Evolutionary conservation across 1,284 basidiomycete species (phyloP).

Genomic region (Cutaneotrichosporon spelunceum): DNA sequence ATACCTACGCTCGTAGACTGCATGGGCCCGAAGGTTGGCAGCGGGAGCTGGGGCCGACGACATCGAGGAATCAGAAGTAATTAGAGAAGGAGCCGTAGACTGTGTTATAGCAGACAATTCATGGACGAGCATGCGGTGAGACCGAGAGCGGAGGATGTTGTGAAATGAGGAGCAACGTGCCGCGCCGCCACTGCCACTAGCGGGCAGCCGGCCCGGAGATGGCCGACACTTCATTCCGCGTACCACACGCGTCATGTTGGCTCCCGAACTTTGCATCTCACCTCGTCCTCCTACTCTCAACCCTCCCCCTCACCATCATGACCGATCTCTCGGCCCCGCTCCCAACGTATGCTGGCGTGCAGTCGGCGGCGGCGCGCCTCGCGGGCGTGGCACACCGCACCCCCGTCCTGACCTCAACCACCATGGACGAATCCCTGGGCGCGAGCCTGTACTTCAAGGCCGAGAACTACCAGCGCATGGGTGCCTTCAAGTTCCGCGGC

Average conservation of each 20-base stretch:
- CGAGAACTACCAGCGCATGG: constrained; percentile 96
- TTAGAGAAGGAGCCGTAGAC: neutral
- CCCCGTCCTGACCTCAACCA: constrained; percentile 11
- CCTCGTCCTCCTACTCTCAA: neutral
- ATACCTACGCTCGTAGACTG: constrained; percentile 16
- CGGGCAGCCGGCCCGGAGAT: neutral
- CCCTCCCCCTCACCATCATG: neutral
- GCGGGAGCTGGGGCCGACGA: neutral
- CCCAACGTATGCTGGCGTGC: constrained; percentile 15
- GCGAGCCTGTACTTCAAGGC: constrained; percentile 91
- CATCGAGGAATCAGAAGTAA: neutral
- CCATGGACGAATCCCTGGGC: constrained; percentile 63
- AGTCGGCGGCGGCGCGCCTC: constrained; percentile 9
- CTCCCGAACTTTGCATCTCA: too few relatives aligned
- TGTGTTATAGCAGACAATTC: neutral
- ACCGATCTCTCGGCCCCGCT: constrained; percentile 1
- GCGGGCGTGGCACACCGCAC: constrained; percentile 15
- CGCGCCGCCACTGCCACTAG: too few relatives aligned
- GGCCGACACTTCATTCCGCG: neutral
- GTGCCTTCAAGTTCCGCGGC: constrained; percentile 96
- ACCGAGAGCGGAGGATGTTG: neutral
- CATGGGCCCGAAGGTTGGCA: too few relatives aligned
- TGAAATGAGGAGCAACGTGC: neutral
- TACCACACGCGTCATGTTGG: neutral
- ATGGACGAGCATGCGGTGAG: neutral